phyloP scores from a whole-genome alignment of 2,329 filamentous ascomycete genomes.

The Calonectria pauciramosa region DNA sequence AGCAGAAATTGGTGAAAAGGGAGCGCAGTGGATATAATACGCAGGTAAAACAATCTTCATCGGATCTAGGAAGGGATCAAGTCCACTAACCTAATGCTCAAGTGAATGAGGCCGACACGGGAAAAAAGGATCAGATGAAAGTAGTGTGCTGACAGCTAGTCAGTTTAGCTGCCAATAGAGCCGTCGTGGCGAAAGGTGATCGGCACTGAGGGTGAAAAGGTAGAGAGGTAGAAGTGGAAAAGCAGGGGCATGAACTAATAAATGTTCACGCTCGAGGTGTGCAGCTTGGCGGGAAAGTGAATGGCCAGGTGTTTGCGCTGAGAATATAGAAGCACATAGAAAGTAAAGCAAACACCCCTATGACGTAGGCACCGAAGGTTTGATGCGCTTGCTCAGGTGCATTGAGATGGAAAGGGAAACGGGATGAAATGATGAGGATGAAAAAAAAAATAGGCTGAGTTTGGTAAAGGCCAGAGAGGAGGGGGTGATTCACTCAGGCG shows the following conservation, averaged over 20 bases:
- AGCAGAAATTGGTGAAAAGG: not conserved
- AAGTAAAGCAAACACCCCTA: not conserved
- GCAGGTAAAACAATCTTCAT: not conserved
- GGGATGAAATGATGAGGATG: not conserved
- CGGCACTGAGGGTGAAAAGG: not conserved
- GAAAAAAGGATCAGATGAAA: not conserved
- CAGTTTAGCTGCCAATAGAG: not conserved
- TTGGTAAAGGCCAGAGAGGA: not conserved
- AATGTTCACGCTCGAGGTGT: not conserved
- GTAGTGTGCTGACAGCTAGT: not conserved
- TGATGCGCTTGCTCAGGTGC: not conserved
- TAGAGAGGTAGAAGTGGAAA: not conserved
- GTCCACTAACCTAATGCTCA: not conserved
- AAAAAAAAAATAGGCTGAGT: not conserved
- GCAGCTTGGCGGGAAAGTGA: not conserved
- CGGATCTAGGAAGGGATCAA: not conserved
- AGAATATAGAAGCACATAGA: not conserved
- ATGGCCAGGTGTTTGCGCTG: not conserved
- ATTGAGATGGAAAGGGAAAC: not conserved
- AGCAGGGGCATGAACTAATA: not conserved
- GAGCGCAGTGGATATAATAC: too few relatives aligned
- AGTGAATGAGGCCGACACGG: not conserved
- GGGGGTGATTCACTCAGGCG: conserved; percentile 2
- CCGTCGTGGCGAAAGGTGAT: not conserved
- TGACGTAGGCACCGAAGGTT: not conserved